Base-by-base conservation (phyloP, 2,329 filamentous ascomycete species). In the Huntiella omanensis region DNA sequence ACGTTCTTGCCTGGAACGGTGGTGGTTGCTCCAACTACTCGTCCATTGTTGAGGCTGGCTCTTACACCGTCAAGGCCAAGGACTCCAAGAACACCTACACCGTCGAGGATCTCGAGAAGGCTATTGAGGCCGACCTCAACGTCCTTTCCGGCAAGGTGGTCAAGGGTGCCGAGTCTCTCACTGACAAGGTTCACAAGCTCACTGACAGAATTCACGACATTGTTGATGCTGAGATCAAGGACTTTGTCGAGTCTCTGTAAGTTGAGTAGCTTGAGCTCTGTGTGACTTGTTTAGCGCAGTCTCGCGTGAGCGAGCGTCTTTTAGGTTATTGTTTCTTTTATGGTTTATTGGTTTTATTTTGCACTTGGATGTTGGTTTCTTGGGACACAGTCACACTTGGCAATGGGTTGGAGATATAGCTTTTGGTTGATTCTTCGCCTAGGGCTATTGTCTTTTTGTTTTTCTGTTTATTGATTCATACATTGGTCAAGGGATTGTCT, bases 1-100 rank as follows among this genome's bases (percentile, higher is more conserved):
- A 98, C 75, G 71, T 94, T 60, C 85, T 98, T 52, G 88, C 88
- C 64, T 98, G 87, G 88, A 98, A 98, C 75, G 91, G 92, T 61
- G 92, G 86, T 67, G 91, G 91, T 59, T 82, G 76, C 60, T 78
- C 73, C 68, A 94, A 98, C 80, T 95, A 83, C 76, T 73, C 75
- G 51, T 70, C 82, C 56, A 94, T 95, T 58, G 64, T 93, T 53
- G 66, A 76, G 55, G 69, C 76, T 55, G 83, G 84, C 58, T 69
- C 75, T 57, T 88, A 87, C 70, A 71, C 73, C 55, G 69, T 62
- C 53, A 65, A 71, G 58, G 56, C 63, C 47, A 61, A 63, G 38
- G 53, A 59, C 33, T 54, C 62, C 19, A 43, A 33, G 13, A 11
- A 32, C n/a, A 17, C 40, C 32, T 50, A 63, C 40, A 60, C 63